Evolutionary conservation across 2,329 filamentous ascomycete species (phyloP), one percentile per base, ranked within the genome.

Genomic region (Monosporascus sp.): DNA sequence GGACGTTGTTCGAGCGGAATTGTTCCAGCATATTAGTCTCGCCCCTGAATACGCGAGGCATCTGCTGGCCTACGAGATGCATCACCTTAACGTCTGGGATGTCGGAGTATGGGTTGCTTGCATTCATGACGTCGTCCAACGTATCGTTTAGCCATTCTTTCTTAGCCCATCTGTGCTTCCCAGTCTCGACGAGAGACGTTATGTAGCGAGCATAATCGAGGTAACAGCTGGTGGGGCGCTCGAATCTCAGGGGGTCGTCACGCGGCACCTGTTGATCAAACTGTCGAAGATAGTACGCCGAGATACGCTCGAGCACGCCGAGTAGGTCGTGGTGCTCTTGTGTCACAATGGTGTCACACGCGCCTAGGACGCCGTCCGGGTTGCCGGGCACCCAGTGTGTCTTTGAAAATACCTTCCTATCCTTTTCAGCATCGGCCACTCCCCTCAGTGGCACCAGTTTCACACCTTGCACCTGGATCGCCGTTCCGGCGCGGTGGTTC

Each of bases 81-180:
- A 61, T 57, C 5, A 61, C 55, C 14, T 52, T 34, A 6, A 62
- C 49, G 24, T 61, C 59, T 4, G 52, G 52, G 11, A 53, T n/a
- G 26, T 50, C n/a, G 20, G 43, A 5, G 17, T 52, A 43, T 19
- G 19, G 14, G n/a, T 47, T 26, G 37, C 50, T 47, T 20, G 52
- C 55, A 24, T 26, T 37, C 5, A 50, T 19, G 9, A 59, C 40
- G 43, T 51, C 48, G 20, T 56, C 51, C 1, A 52, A n/a, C 2
- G 55, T 53, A 40, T 61, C 59, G 4, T 53, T 6, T 14, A 44
- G n/a, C 59, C 59, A 61, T 27, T 56, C 48, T 17, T 27, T 7
- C 45, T 51, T 26, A 5, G 41, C 48, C 48, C 36, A 53, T 11
- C 26, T 46, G 38, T 61, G 48, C 22, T 47, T 44, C 3, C 55